Base-by-base conservation (phyloP, 352 stramenopile genomes). In the Phytophthora capsici region DNA sequence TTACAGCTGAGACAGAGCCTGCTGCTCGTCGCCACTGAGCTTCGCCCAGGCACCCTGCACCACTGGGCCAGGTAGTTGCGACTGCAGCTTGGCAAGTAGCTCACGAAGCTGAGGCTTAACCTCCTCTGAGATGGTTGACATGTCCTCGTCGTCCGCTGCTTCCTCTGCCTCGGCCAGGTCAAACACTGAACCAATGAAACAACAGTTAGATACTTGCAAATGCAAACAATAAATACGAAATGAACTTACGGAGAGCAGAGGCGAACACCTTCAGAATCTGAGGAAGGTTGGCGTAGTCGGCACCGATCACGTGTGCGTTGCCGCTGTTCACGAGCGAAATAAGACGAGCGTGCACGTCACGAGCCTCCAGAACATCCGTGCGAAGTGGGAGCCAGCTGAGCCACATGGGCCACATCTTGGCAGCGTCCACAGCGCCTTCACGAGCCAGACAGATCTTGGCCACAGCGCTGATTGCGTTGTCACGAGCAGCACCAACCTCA, bases 391-490 rank as follows among this genome's bases (percentile, higher is more conserved):
- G 69, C 81, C 87, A 95, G 69, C 77, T 80, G 63, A 95, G 84
- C 87, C 87, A 95, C 57, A 80, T 63, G 4, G 73, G 28, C 84
- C 87, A 93, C 47, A 94, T 61, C 70, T 80, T 82, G 47, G 77
- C 60, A n/a, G 61, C 73, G 50, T 94, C 82, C 17, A 93, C 77
- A 28, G 70, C 63, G 47, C 62, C 51, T n/a, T 90, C 75, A n/a
- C 80, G 77, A 26, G 67, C 63, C 13, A 90, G 56, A 12, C 80
- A 75, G 49, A 95, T 92, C 74, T 95, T 95, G 55, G 80, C 69
- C n/a, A 95, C 82, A 8, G 87, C 84, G 57, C 84, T 93, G 38
- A 93, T 78, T 44, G 84, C 84, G 53, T 95, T 95, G 73, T 95
- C 87, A 17, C 86, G 84, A 10, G 87, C 87, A 5, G 87, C 84